phyloP scores from a whole-genome alignment of 768 basidiomycete species.

The Russula sp. region DNA sequence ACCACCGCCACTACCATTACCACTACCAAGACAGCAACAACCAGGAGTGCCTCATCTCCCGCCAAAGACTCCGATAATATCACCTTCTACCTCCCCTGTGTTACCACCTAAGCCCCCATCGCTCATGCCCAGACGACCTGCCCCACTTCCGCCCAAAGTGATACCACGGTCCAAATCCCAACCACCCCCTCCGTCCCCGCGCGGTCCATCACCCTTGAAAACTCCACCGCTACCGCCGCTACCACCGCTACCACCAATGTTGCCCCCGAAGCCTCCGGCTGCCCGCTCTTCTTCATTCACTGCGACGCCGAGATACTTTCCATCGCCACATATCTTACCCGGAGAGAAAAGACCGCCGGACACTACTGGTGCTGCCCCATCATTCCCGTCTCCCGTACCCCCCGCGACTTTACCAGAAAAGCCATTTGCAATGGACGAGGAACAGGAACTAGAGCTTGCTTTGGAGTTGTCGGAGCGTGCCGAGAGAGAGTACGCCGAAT shows the following conservation, averaged over 20 bases:
- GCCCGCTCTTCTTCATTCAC: neutral
- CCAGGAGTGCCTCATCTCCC: conserved; percentile 13
- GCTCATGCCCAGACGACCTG: neutral
- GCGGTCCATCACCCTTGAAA: neutral
- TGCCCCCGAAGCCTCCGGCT: conserved; percentile 3
- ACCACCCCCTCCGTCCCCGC: neutral
- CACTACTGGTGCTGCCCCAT: neutral
- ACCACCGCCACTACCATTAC: neutral
- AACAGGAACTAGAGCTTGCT: conserved; percentile 60
- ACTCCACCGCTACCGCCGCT: neutral
- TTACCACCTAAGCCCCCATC: conserved; percentile 13
- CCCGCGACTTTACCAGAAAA: conserved; percentile 19
- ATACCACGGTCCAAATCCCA: conserved; percentile 2
- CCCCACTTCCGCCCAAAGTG: neutral
- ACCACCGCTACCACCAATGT: neutral
- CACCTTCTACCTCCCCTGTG: conserved; percentile 5
- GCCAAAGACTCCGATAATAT: conserved; percentile 8
- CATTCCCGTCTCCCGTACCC: conserved; percentile 12
- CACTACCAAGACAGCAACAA: neutral
- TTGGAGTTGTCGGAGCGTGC: conserved; percentile 45
- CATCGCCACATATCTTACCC: neutral
- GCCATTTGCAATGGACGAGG: conserved; percentile 35
- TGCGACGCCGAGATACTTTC: neutral
- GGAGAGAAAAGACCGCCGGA: neutral
- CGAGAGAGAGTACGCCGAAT: neutral